Percentiles rank a stretch among this genome's conserved stretches.
Evolutionary conservation across 108 stramenopile species (phyloP).

Genomic region (Nannochloropsis gaditana): DNA sequence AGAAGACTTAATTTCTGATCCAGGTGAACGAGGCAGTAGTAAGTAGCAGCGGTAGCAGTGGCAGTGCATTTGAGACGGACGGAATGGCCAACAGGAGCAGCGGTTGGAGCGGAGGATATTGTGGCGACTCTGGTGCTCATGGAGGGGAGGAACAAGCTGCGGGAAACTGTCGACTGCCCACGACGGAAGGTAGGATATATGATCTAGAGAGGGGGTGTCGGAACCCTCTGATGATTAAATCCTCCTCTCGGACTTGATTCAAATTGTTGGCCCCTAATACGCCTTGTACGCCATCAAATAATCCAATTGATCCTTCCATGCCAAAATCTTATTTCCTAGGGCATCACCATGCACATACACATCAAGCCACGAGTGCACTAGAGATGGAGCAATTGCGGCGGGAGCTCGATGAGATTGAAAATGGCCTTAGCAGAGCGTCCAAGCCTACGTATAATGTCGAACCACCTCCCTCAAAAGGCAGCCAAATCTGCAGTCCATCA

Average conservation of each 20-base stretch:
- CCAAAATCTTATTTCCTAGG: neutral
- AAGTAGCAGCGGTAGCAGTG: neutral
- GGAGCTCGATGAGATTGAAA: neutral
- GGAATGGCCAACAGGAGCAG: constrained; percentile 5
- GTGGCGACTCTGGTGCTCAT: neutral
- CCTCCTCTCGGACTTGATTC: too few relatives aligned
- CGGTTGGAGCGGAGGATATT: neutral
- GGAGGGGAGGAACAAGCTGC: neutral
- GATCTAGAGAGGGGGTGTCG: neutral
- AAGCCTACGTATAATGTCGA: neutral
- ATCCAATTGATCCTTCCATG: too few relatives aligned
- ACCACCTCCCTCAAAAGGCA: neutral
- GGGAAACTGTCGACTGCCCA: neutral
- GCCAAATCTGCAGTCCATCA: neutral
- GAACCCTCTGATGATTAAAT: too few relatives aligned
- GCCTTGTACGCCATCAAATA: too few relatives aligned
- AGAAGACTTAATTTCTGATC: too few relatives aligned
- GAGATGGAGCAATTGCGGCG: neutral
- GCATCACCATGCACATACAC: neutral
- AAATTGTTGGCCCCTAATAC: too few relatives aligned
- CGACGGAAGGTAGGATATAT: neutral
- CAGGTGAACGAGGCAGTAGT: neutral
- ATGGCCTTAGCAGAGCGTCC: neutral
- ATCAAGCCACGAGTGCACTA: neutral
- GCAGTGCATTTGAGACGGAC: neutral